phyloP scores from a whole-genome alignment of 2,329 filamentous ascomycete genomes.

The Penicillium sp. region DNA sequence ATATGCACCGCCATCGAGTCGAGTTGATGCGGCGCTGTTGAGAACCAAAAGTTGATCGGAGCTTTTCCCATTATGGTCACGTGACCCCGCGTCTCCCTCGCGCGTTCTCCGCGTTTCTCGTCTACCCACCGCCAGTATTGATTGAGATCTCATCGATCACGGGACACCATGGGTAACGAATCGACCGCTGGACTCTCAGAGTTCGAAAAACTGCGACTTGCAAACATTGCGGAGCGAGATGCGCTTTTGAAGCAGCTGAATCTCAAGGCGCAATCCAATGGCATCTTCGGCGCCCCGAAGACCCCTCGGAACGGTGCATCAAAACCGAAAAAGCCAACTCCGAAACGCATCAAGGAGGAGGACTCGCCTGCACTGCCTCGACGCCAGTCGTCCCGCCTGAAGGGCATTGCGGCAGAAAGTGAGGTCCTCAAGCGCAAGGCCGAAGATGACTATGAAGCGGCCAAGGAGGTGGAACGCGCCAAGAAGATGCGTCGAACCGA shows the following conservation, averaged over 20 bases:
- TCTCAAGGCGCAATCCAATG: conserved; percentile 63
- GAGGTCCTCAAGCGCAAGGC: conserved; percentile 68
- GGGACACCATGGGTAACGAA: not conserved
- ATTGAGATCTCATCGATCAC: not conserved
- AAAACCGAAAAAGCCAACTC: conserved; percentile 48
- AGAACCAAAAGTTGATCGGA: not conserved
- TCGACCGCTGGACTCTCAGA: conserved; percentile 64
- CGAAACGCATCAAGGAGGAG: conserved; percentile 62
- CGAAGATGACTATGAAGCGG: conserved; percentile 60
- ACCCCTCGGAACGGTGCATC: conserved; percentile 46
- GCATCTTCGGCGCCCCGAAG: conserved; percentile 60
- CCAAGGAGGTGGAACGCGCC: conserved; percentile 56
- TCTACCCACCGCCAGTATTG: not conserved
- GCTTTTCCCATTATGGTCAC: conserved; percentile 12
- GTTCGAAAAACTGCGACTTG: conserved; percentile 79
- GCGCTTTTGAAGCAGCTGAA: conserved; percentile 77
- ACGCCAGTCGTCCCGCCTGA: conserved; percentile 61
- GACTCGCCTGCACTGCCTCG: conserved; percentile 56
- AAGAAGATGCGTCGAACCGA: conserved; percentile 66
- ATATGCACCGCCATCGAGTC: conserved; percentile 32
- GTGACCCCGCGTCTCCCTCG: conserved; percentile 19
- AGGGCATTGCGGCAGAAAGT: conserved; percentile 63
- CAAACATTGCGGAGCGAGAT: conserved; percentile 84
- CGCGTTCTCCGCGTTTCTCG: conserved; percentile 6
- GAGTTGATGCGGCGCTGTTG: not conserved